Evolutionary conservation across 1,139 yeast genomes (phyloP).

Genomic region (Zygosaccharomyces sapae): DNA sequence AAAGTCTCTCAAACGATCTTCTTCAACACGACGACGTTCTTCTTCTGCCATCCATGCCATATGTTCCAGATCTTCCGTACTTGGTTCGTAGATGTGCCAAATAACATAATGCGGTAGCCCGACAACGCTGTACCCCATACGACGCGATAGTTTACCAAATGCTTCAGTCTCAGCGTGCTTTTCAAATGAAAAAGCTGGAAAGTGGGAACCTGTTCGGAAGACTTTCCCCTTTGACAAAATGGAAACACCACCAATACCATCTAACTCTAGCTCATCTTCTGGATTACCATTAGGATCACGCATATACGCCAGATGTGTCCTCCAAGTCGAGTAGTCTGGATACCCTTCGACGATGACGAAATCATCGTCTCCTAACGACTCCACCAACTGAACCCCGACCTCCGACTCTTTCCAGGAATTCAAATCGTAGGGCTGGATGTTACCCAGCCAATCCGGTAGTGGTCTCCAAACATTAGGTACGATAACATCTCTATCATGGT

Average conservation of each 20-base stretch:
- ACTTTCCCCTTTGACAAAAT: constrained; percentile 76
- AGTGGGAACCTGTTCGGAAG: constrained; percentile 75
- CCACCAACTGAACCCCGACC: constrained; percentile 77
- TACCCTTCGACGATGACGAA: constrained; percentile 90
- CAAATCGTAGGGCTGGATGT: constrained; percentile 85
- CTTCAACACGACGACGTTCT: constrained; percentile 69
- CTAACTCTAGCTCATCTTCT: constrained; percentile 80
- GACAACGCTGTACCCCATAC: constrained; percentile 76
- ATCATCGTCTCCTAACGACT: constrained; percentile 64
- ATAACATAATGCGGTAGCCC: constrained; percentile 88
- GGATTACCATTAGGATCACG: constrained; percentile 86
- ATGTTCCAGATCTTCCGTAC: constrained; percentile 79
- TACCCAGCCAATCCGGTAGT: constrained; percentile 82
- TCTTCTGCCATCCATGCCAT: constrained; percentile 98
- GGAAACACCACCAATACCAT: constrained; percentile 90
- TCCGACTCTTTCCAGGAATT: constrained; percentile 90
- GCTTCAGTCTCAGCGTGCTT: constrained; percentile 95
- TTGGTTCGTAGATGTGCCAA: constrained; percentile 91
- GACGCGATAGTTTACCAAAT: constrained; percentile 76
- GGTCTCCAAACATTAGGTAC: constrained; percentile 93
- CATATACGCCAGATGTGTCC: constrained; percentile 84
- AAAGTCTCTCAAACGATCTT: constrained; percentile 59
- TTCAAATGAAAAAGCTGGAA: constrained; percentile 86
- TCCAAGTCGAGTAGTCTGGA: constrained; percentile 89
- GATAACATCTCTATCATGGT: constrained; percentile 59